Percentiles rank a stretch among this genome's conserved stretches.
Conservation (phyloP, 2,329 filamentous ascomycete species). For the Sphaerulina musiva region DNA sequence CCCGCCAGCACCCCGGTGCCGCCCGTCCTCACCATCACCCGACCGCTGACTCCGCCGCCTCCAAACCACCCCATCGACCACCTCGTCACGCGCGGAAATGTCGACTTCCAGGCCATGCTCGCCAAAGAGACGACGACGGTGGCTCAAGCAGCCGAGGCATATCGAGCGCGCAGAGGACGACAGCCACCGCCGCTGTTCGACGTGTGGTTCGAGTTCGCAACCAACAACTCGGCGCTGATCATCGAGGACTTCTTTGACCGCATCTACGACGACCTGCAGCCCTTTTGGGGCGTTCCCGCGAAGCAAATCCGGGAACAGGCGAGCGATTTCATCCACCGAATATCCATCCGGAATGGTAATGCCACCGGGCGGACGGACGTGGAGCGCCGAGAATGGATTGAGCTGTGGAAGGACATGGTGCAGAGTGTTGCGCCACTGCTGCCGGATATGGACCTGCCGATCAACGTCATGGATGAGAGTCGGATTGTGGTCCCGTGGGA, state of each 20-base stretch:
- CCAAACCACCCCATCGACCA: slow-evolving; percentile 37
- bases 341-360: slow-evolving; percentile 39
- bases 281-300: slow-evolving; percentile 45
- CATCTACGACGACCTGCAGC: slow-evolving; percentile 45
- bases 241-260: slow-evolving; percentile 49
- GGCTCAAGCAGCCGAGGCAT: slow-evolving; percentile 37
- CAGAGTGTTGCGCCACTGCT: slow-evolving; percentile 34
- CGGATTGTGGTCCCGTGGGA: slow-evolving; percentile 45
- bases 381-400: slow-evolving; percentile 35
- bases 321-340: slow-evolving; percentile 33
- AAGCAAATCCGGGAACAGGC: slow-evolving; percentile 39
- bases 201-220: slow-evolving; percentile 43
- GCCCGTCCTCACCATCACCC: neutral
- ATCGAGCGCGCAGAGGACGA: slow-evolving; percentile 41
- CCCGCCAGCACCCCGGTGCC: neutral
- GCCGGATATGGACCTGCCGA: slow-evolving; percentile 44
- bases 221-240: slow-evolving; percentile 38
- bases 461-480: slow-evolving; percentile 47
- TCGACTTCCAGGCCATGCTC: slow-evolving; percentile 29
- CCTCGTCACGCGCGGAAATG: slow-evolving; percentile 34
- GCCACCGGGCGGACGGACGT: slow-evolving; percentile 29
- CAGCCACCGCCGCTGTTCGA: slow-evolving; percentile 49
- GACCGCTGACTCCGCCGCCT: slow-evolving; percentile 16
- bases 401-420: slow-evolving; percentile 39
- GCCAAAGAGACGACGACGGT: slow-evolving; percentile 36